Conservation (phyloP, 2,329 filamentous ascomycete genomes). For the Thelonectria olida region DNA sequence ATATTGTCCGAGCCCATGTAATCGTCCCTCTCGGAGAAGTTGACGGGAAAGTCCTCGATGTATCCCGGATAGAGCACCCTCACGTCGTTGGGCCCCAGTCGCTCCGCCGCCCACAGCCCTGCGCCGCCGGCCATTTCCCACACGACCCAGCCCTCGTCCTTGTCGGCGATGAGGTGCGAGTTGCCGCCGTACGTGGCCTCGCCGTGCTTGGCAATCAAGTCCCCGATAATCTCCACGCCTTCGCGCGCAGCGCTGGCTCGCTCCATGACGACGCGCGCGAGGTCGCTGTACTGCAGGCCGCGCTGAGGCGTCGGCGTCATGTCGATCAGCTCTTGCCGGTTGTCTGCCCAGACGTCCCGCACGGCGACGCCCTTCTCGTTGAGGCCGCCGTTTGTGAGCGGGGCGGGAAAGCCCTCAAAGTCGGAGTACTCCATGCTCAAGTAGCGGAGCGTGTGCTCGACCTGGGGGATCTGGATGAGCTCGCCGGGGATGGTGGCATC, state of each 20-base stretch:
- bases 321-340: constrained; percentile 33
- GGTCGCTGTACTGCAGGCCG: constrained; percentile 35
- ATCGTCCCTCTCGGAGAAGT: constrained; percentile 19
- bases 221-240: constrained; percentile 30
- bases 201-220: constrained; percentile 28
- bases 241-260: constrained; percentile 31
- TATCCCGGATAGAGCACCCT: constrained; percentile 35
- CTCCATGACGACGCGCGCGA: constrained; percentile 37
- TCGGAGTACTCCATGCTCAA: constrained; percentile 39
- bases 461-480: constrained; percentile 35
- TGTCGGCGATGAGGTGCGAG: constrained; percentile 36
- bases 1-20: constrained; percentile 34
- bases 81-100: constrained; percentile 32
- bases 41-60: constrained; percentile 33
- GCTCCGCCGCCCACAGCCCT: constrained; percentile 36
- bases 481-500: constrained; percentile 32
- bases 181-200: constrained; percentile 36
- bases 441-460: constrained; percentile 34
- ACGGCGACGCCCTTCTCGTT: constrained; percentile 37
- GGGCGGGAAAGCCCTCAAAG: constrained; percentile 35
- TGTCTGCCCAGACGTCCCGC: constrained; percentile 36
- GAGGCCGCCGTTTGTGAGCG: constrained; percentile 31
- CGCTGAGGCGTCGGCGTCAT: constrained; percentile 35
- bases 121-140: constrained; percentile 37
- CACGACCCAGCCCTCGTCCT: constrained; percentile 36